These are phyloP conservation scores for Hypericum perforatum DNA, from an alignment of 345 rosid genomes.

Conservation along the genomic window DNA sequence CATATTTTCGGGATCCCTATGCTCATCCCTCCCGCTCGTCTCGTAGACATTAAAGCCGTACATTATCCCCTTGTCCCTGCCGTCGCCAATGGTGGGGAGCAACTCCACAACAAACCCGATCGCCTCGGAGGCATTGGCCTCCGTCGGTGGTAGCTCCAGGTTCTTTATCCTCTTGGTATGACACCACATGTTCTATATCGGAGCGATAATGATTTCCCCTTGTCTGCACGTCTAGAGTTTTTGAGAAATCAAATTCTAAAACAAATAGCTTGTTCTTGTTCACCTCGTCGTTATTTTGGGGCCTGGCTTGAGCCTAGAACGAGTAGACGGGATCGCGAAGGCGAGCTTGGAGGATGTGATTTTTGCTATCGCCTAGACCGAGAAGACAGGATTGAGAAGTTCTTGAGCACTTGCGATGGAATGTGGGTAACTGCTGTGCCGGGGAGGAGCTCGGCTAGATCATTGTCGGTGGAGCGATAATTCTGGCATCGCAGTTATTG, in stretches of 20 bases:
- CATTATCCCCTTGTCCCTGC: constrained; percentile 10
- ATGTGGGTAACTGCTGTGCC: too few relatives aligned
- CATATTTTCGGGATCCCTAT: constrained; percentile 25
- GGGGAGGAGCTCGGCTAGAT: too few relatives aligned
- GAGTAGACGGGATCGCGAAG: too few relatives aligned
- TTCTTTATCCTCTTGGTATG: constrained; percentile 22
- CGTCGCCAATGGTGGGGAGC: constrained; percentile 12
- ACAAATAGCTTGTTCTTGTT: background rate
- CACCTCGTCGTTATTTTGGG: background rate
- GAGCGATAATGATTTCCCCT: background rate
- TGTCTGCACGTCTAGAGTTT: background rate
- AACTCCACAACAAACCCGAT: constrained; percentile 10
- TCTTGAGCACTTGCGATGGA: too few relatives aligned
- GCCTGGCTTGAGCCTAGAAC: too few relatives aligned
- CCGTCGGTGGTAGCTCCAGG: constrained; percentile 11
- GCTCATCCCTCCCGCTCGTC: background rate
- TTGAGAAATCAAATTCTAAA: constrained; percentile 4
- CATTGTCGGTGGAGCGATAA: too few relatives aligned
- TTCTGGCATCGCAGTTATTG: too few relatives aligned
- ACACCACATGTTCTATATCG: constrained; percentile 6
- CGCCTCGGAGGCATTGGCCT: constrained; percentile 2
- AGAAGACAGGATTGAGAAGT: too few relatives aligned
- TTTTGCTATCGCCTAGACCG: too few relatives aligned
- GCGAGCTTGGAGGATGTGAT: too few relatives aligned
- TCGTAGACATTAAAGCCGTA: constrained; percentile 64